phyloP scores from a whole-genome alignment of 768 basidiomycete species.

The Pulveroboletus ravenelii region DNA sequence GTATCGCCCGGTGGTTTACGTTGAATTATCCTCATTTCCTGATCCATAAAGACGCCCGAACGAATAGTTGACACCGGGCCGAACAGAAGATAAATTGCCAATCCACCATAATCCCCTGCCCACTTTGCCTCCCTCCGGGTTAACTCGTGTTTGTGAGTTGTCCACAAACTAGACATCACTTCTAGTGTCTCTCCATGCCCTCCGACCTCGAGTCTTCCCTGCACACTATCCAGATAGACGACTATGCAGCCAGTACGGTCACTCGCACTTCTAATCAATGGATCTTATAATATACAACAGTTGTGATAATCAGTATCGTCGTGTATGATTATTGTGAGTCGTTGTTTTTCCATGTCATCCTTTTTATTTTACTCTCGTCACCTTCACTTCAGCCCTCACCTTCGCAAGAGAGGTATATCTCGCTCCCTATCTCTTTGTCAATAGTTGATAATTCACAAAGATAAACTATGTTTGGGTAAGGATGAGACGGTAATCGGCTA shows the following conservation, averaged over 20 bases:
- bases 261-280: not conserved
- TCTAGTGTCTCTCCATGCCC: not conserved
- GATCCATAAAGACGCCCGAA: too few relatives aligned
- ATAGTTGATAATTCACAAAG: not conserved
- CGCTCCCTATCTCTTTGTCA: not conserved
- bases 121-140: not conserved
- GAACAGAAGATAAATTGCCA: not conserved
- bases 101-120: not conserved
- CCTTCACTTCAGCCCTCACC: not conserved
- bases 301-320: not conserved
- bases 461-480: conserved; percentile 12
- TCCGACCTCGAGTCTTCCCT: not conserved
- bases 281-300: not conserved
- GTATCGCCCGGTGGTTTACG: too few relatives aligned
- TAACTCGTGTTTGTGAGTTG: not conserved
- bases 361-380: not conserved
- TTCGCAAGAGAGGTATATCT: not conserved
- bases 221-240: not conserved
- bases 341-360: not conserved
- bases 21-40: too few relatives aligned
- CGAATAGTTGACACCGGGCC: too few relatives aligned
- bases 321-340: conserved; percentile 10
- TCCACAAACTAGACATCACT: not conserved
- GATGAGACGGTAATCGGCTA: not conserved
- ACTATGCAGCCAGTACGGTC: not conserved